These are phyloP conservation scores for Chionographis japonica DNA, from an alignment of 106 monocot species.

Conservation along the genomic window DNA sequence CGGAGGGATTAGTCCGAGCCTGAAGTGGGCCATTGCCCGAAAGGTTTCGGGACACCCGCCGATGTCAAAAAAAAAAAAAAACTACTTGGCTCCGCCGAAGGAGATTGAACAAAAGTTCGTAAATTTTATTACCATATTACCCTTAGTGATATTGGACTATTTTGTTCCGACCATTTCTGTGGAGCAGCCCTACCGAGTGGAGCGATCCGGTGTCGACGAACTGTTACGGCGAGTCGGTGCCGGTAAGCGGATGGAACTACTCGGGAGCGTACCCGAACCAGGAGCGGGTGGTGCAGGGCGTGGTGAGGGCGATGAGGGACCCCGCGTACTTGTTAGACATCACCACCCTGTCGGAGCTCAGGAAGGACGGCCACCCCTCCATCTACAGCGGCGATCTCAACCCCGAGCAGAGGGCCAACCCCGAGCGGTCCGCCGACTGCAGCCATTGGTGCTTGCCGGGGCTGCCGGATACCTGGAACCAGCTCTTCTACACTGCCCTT, in stretches of 20 bases:
- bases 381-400: slow-evolving; percentile 63
- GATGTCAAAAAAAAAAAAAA: no score
- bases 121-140: no score
- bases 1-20: no score
- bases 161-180: no score
- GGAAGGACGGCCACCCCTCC: slow-evolving; percentile 91
- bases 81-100: no score
- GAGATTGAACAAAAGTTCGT: no score
- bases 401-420: slow-evolving; percentile 70
- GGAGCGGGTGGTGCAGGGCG: slow-evolving; percentile 33
- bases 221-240: slow-evolving; percentile 52
- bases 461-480: slow-evolving; percentile 91
- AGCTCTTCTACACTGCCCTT: slow-evolving; percentile 71
- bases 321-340: slow-evolving; percentile 62
- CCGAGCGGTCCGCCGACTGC: slow-evolving; percentile 71
- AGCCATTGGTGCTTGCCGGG: slow-evolving; percentile 97
- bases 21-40: no score
- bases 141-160: no score
- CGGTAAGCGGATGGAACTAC: slow-evolving; percentile 42
- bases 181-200: slow-evolving; percentile 40
- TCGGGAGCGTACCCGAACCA: slow-evolving; percentile 35
- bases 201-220: slow-evolving; percentile 35
- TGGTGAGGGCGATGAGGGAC: slow-evolving; percentile 42
- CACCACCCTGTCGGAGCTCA: slow-evolving; percentile 60
- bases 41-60: no score